Evolutionary conservation across 2,329 filamentous ascomycete genomes (phyloP), one percentile per base, ranked within the genome.

Genomic region (Exophiala spinifera): DNA sequence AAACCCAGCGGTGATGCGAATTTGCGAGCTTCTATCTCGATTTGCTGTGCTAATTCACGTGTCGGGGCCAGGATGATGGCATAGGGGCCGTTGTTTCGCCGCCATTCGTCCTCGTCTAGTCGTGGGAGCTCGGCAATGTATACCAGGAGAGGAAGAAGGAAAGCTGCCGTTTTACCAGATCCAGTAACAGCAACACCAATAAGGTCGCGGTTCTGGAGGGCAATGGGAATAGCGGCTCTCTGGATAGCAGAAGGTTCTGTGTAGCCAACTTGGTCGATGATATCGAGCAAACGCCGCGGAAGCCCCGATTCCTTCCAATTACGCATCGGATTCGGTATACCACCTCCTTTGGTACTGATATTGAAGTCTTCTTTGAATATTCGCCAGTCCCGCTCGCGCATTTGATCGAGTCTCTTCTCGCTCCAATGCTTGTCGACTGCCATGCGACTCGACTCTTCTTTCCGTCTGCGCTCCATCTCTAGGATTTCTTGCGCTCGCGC

Each of bases 361-460:
- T 94, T 95, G 75, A 96, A 97, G 72, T 99, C 91, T 71, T 97
- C 94, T 74, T 97, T 99, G 84, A 99, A 96, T 65, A 99, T 97
- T 68, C 94, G 89, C 94, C 94, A 99, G 72, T 99, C 94, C 69
- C 94, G 82, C 74, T 97, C 91, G 59, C 90, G 88, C 94, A 99
- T 99, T 65, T 96, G 89, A 13, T 88, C 84, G 59, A 97, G 76
- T 59, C 80, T 82, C 83, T 99, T 99, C 69, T 96, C 89, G 51
- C 88, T 91, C 94, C 94, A 99, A 72, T 96, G 91, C 71, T 91
- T 91, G 64, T 95, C 91, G 53, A 95, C 79, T 31, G 86, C 86
- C 60, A 86, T 89, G 59, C 87, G 82, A 1, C 77, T 74, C 57
- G 85, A 84, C 60, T 88, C 83, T 66, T 95, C 87, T 65, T 84